Evolutionary conservation across 192 early-diverging fungal genomes (phyloP), one percentile per base, ranked within the genome.

Genomic region (Coemansia sp.): DNA sequence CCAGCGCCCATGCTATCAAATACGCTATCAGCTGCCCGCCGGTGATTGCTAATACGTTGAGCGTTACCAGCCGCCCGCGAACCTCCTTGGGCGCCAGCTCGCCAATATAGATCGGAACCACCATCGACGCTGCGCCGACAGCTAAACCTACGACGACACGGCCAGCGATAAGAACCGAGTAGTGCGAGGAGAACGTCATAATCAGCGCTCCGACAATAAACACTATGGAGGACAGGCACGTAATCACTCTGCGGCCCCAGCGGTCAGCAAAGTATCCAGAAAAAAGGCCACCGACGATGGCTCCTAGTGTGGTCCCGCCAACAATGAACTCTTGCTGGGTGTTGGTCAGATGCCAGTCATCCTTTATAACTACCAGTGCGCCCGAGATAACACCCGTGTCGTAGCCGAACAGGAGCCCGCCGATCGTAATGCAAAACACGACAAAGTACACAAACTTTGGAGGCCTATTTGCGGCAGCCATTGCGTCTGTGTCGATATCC

Each of bases 201-300:
- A 87, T 77, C 26, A 84, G 67, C 28, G 75, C 86, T 12, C 86
- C 86, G 16, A 77, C 18, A 7, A 86, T 86, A 62, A 87, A 87
- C 55, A 87, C 70, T 42, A 83, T 28, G 3, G 81, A 79, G 12
- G 85, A 76, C 28, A 77, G 34, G 20, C 86, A 69, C 34, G 84
- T 87, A 3, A 84, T 79, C 2, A 56, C 28, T 4, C 73, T 68
- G 26, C 86, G 83, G n/a, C 86, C 86, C 61, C 79, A 82, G 25
- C 59, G 65, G 72, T 94, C 93, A 60, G 90, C 88, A 50, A 90
- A 80, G 48, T 76, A 79, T 68, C 91, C 91, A 1, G 89, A 85
- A 21, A 85, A 50, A 13, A 94, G 65, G 31, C 90, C 86, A 16
- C 93, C 93, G 43, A 85, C 68, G 59, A 92, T 91, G 43, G 79